Evolutionary conservation across 257 asterid genomes (phyloP).

Genomic region (Solanum chilense): DNA sequence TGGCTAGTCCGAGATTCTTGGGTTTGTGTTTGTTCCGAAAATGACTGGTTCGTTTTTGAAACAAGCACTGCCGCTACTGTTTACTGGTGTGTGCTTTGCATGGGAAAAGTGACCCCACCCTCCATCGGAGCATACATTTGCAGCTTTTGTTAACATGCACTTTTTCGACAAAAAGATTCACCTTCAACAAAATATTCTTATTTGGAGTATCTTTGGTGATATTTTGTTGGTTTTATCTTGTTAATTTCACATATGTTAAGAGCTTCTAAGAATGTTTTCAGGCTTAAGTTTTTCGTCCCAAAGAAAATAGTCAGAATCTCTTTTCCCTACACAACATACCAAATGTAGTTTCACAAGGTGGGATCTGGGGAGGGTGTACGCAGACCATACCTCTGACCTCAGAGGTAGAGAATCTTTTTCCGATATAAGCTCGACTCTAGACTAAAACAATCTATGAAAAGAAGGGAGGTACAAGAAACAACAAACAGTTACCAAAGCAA

Average conservation of each 20-base stretch:
- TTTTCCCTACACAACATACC: neutral
- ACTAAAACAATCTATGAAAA: neutral
- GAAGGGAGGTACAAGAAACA: neutral
- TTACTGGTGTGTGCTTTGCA: neutral
- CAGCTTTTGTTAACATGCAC: neutral
- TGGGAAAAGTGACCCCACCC: neutral
- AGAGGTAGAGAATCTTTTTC: neutral
- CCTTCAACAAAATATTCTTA: neutral
- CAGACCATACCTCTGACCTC: neutral
- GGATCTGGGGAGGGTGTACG: neutral
- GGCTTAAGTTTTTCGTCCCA: neutral
- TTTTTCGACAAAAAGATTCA: neutral
- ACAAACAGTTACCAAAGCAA: neutral
- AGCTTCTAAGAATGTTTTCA: neutral
- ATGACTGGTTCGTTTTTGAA: neutral
- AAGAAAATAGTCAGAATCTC: neutral
- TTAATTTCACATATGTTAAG: neutral
- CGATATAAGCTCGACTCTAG: neutral
- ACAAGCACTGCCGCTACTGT: neutral
- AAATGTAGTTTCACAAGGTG: neutral
- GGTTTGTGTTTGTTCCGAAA: neutral
- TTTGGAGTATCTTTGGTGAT: neutral
- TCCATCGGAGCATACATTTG: neutral
- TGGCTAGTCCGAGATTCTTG: neutral
- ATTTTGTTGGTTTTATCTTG: neutral